Evolutionary conservation across 345 rosid species (phyloP).

Genomic region (Reutealis trisperma): DNA sequence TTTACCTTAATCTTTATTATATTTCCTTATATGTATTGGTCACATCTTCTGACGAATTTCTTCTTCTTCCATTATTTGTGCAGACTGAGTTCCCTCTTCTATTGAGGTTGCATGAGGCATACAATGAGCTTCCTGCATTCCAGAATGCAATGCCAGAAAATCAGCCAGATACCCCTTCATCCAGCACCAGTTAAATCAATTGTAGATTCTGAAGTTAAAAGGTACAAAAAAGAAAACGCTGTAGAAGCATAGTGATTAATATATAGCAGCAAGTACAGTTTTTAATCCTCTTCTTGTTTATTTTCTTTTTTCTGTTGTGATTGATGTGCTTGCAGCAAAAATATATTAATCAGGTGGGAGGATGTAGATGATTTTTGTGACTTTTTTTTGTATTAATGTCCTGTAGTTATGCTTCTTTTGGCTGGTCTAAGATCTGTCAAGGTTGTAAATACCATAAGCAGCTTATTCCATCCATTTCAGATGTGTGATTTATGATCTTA

Average conservation of each 20-base stretch:
- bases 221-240: background rate
- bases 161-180: conserved; percentile 35
- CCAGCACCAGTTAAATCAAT: background rate
- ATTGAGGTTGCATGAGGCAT: conserved; percentile 57
- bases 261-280: background rate
- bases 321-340: background rate
- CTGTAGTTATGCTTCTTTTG: background rate
- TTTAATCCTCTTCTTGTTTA: background rate
- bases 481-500: too few species aligned
- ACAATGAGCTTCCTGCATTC: conserved; percentile 48
- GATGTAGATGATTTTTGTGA: background rate
- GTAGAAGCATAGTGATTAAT: background rate
- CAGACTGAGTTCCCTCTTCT: conserved; percentile 64
- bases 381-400: background rate
- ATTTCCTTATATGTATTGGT: background rate
- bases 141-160: conserved; percentile 43
- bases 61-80: conserved; percentile 9
- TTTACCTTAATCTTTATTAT: background rate
- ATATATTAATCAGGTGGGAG: background rate
- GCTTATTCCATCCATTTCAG: too few species aligned
- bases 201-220: background rate
- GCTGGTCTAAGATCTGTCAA: too few species aligned
- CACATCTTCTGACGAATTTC: too few species aligned
- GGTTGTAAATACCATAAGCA: too few species aligned
- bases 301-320: background rate